Evolutionary conservation across 2,329 filamentous ascomycete species (phyloP), one percentile per base, ranked within the genome.

Genomic region (Aspergillus caelatus): DNA sequence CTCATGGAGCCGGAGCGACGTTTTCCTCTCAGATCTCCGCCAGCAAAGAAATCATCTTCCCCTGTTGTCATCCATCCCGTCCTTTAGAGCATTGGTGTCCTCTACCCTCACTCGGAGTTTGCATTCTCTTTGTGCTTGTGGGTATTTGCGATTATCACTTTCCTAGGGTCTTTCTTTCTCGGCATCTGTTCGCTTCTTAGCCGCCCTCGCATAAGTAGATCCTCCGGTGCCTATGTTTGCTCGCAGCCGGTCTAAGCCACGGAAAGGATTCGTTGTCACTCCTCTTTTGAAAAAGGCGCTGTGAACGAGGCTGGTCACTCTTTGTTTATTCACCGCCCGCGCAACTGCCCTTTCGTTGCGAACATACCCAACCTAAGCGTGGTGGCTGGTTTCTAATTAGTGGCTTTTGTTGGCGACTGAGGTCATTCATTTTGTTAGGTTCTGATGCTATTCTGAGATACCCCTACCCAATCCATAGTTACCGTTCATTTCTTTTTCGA

Each of bases 121-220:
- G 23, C 10, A 26, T 43, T 26, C 26, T 30, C 46, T 55, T 46
- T 55, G 32, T 57, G 53, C 30, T 23, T 46, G 14, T 62, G 52
- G 39, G 50, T 48, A 39, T 58, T 57, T 60, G 45, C n/a, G 34
- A 50, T 62, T 52, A 39, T 57, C 45, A 41, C 55, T 32, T 53
- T 34, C 56, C 57, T 36, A 36, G 32, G 28, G 52, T 59, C 52
- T 32, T 48, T 19, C 61, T 57, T 55, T 55, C 34, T 55, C n/a
- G 34, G 52, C 32, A 39, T 26, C 34, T 55, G 32, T 21, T 26
- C 23, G 58, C 56, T 26, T 61, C 28, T 56, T 64, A 65, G 65
- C 62, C 67, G 68, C 68, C 62, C 61, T 66, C 62, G 53, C 67
- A 67, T 66, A 34, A 34, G 32, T 34, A 63, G 50, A 50, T 53